A percentile compares a stretch with the other conserved stretches of the same genome.
Conservation (phyloP, 2,329 filamentous ascomycete species). For the Chrysoporthe puriensis region DNA sequence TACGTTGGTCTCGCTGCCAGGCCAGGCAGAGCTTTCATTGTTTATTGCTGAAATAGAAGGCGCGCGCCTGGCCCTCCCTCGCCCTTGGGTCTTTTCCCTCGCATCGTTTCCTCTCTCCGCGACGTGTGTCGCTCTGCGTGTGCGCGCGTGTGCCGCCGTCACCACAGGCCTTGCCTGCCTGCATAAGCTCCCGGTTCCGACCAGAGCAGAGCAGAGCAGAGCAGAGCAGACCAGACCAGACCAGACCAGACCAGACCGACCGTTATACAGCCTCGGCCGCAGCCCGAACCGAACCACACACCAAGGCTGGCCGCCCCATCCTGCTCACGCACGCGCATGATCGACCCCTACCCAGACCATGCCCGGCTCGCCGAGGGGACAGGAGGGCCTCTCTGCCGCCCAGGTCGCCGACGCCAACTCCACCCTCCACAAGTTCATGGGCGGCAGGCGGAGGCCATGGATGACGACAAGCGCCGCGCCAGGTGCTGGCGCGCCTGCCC, state of each 20-base stretch:
- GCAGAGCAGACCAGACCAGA: too few species aligned
- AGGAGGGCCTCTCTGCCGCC: slow-evolving; percentile 12
- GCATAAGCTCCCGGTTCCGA: too few species aligned
- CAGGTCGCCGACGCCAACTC: slow-evolving; percentile 37
- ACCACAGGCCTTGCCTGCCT: too few species aligned
- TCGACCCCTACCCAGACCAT: slow-evolving; percentile 19
- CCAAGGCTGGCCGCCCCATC: neutral
- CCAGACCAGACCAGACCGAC: too few species aligned
- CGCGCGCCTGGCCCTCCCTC: too few species aligned
- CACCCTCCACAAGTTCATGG: slow-evolving; percentile 38
- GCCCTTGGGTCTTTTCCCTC: too few species aligned
- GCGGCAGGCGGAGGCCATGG: slow-evolving; percentile 36
- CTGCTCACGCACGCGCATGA: neutral
- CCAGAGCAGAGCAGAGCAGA: too few species aligned
- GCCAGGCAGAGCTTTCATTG: neutral
- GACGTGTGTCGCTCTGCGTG: too few species aligned
- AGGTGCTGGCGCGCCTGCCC: slow-evolving; percentile 23
- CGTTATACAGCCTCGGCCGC: neutral
- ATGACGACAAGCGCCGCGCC: slow-evolving; percentile 31
- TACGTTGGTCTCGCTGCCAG: neutral
- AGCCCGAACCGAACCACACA: neutral
- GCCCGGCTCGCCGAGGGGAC: slow-evolving; percentile 22
- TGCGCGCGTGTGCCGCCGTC: too few species aligned
- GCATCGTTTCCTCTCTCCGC: too few species aligned
- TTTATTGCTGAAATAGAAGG: neutral